Evolutionary conservation across 352 stramenopile species (phyloP), one percentile per base, ranked within the genome.

Genomic region (Pythium folliculosum): DNA sequence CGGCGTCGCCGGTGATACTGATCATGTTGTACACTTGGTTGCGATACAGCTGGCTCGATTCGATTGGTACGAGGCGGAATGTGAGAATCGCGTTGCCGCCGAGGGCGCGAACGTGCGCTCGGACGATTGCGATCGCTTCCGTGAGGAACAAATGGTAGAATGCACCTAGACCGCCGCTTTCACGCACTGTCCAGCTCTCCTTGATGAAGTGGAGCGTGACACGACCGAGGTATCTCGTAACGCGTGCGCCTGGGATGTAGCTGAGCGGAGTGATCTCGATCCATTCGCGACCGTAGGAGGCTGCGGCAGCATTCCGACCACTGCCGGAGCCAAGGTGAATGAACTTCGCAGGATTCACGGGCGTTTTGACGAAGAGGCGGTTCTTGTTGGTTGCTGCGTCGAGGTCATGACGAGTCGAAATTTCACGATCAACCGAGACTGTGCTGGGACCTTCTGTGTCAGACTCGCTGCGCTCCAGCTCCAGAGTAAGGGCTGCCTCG

Each of bases 1-100:
- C 87, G 10, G 86, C 83, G 65, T 95, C 89, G 6, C 89, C 89
- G 2, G 86, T 96, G 69, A 96, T 91, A 60, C 85, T 95, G 54
- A 96, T 95, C 86, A 96, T 95, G 73, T 96, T 96, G 86, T 96
- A 96, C 59, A 95, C 87, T 69, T 95, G 88, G 68, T 96, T 96
- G 48, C 89, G 88, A 53, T 94, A 92, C 32, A 95, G 69, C 49
- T 94, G 86, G 47, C 86, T 95, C 10, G 88, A 95, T 69, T 96
- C 88, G 57, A 94, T 95, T 5, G 89, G 89, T 37, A 93, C 83
- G 19, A 96, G 76, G 8, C 86, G 87, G 63, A 94, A 96, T 22
- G 85, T 91, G 44, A 96, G 80, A 75, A 96, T 92, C 16, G 85
- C 89, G 57, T 96, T 96, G 17, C 88, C 88, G 27, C 87, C 86